phyloP scores from a whole-genome alignment of 345 rosid genomes.

The Adansonia digitata region DNA sequence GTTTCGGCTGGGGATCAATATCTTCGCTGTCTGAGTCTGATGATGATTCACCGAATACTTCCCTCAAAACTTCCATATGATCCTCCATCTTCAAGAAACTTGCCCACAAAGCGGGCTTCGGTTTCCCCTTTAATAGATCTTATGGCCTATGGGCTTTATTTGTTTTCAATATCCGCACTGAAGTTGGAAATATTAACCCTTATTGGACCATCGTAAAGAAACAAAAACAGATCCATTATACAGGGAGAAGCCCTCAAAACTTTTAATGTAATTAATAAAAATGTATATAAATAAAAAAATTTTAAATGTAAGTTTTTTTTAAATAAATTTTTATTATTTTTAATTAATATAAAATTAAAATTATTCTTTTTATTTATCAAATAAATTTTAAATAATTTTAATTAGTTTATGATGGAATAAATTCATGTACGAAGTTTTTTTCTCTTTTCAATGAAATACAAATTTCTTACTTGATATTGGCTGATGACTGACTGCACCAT shows the following conservation, averaged over 20 bases:
- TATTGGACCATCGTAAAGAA: background rate
- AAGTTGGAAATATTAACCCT: background rate
- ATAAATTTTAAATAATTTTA: no score
- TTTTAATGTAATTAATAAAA: no score
- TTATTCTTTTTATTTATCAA: no score
- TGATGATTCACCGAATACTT: slow-evolving; percentile 76
- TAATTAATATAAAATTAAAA: no score
- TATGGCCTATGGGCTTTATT: background rate
- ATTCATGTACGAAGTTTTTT: no score
- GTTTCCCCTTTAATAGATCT: background rate
- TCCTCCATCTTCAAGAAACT: slow-evolving; percentile 14
- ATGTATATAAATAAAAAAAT: no score
- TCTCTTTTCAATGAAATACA: no score
- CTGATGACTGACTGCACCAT: background rate
- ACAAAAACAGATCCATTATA: background rate
- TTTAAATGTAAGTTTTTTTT: no score
- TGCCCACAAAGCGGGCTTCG: background rate
- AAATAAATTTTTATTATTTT: no score
- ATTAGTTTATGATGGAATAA: no score
- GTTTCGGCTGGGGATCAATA: slow-evolving; percentile 9
- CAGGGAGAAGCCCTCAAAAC: background rate
- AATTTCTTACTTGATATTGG: no score
- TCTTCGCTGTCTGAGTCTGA: slow-evolving; percentile 67
- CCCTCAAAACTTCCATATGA: slow-evolving; percentile 25
- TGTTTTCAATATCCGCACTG: background rate